A percentile compares a stretch with the other conserved stretches of the same genome.
Evolutionary conservation across 2,329 filamentous ascomycete species (phyloP).

Genomic region (Celoporthe dispersa): DNA sequence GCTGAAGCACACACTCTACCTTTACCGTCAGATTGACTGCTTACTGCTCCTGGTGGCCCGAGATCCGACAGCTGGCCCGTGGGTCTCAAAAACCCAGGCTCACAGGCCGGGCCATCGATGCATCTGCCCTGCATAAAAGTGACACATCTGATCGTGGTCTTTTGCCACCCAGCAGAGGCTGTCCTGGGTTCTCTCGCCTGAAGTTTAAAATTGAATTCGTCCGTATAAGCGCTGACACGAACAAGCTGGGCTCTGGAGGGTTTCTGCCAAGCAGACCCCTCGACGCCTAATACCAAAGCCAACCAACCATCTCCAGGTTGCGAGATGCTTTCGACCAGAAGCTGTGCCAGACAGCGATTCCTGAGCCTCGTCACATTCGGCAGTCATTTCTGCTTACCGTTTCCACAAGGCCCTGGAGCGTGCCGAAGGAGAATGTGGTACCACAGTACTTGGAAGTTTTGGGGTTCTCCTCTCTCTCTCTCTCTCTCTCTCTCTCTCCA

Average conservation of each 20-base stretch:
- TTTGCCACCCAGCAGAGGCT: too few species aligned
- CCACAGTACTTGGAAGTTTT: not conserved
- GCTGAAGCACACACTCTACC: too few species aligned
- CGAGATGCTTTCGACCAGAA: not conserved
- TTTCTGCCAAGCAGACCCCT: not conserved
- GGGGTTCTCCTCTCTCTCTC: not conserved
- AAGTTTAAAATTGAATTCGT: not conserved
- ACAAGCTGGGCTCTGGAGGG: not conserved
- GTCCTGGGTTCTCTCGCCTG: not conserved
- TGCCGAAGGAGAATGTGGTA: not conserved
- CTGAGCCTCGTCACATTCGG: slow-evolving; percentile 15
- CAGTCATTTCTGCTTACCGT: slow-evolving; percentile 21
- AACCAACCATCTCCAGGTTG: not conserved
- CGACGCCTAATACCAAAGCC: not conserved
- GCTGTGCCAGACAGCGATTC: not conserved
- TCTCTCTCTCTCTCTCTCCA: not conserved
- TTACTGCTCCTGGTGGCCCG: not conserved
- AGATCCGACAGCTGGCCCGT: not conserved
- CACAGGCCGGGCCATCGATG: not conserved
- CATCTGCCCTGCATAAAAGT: not conserved
- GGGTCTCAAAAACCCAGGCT: not conserved
- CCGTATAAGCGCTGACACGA: not conserved
- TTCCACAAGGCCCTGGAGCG: not conserved
- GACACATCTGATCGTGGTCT: not conserved
- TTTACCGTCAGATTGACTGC: too few species aligned